Base-by-base conservation (phyloP, 306 rosid species). In the Sesbania bispinosa region DNA sequence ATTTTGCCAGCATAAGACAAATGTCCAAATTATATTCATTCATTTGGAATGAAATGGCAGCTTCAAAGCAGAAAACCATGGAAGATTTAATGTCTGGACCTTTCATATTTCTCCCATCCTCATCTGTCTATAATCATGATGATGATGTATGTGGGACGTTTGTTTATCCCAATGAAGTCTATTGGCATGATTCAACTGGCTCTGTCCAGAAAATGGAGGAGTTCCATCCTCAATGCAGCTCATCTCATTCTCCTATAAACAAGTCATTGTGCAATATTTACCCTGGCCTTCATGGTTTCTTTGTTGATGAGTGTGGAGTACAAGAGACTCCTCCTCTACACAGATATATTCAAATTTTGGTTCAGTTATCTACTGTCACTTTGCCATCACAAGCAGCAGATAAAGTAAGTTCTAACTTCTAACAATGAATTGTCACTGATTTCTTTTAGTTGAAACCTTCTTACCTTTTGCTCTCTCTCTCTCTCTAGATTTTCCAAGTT, bases 111-210 rank as follows among this genome's bases (percentile, higher is more conserved):
- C 78, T 86, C 29, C 98, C 98, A 0, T 20, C 76, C 72, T 68
- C 84, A 52, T 72, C 86, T 76, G 69, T 79, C 74, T 77, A 73
- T 71, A 77, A 76, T 63, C 81, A 82, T 0, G 85, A 80, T 47
- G 88, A 88, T 59, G 80, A 80, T 75, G 90, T 83, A 50, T 51
- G 86, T 67, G 98, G 98, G 72, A 75, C 41, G 8, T 84, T 93
- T 74, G 74, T 87, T 73, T 82, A 82, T 73, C 87, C 88, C 30
- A 70, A 62, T 60, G 88, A 87, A 81, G 94, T 90, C 50, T 84
- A 75, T 72, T 93, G 98, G 98, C 61, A 77, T 57, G 97, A 93
- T 80, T 80, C 92, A 57, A 83, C 82, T 80, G 93, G 90, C 39
- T 73, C 87, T 77, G 59, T 86, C 51, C 87, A 84, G 75, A 76